Percentiles rank a stretch among this genome's conserved stretches.
Conservation (phyloP, 768 basidiomycete species). For the Tricholoma flavovirens region DNA sequence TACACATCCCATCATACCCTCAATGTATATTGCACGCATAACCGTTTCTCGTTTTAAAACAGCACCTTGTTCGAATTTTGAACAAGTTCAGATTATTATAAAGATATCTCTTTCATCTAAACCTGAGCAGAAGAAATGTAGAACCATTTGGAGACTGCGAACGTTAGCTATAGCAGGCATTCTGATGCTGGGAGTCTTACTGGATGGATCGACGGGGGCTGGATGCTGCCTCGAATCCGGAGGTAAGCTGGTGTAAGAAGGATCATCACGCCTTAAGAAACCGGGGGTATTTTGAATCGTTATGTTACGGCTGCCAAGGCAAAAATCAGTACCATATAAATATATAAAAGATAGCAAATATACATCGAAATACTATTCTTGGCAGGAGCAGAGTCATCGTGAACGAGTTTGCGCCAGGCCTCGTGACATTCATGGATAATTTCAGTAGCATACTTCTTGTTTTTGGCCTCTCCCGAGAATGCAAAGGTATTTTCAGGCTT, state of each 20-base stretch:
- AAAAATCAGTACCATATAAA: slow-evolving; percentile 3
- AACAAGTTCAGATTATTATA: not conserved
- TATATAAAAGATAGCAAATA: slow-evolving; percentile 22
- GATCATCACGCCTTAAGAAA: slow-evolving; percentile 56
- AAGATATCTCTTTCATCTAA: slow-evolving; percentile 23
- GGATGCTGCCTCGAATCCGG: slow-evolving; percentile 77
- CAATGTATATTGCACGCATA: slow-evolving; percentile 9
- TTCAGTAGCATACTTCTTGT: slow-evolving; percentile 98
- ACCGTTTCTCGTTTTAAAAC: not conserved
- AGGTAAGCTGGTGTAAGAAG: slow-evolving; percentile 60
- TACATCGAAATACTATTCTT: slow-evolving; percentile 88
- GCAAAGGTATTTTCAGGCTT: slow-evolving; percentile 98
- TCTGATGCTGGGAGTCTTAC: slow-evolving; percentile 38
- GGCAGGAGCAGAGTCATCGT: slow-evolving; percentile 63
- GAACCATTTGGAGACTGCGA: slow-evolving; percentile 85
- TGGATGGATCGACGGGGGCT: slow-evolving; percentile 85
- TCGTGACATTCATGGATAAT: slow-evolving; percentile 99
- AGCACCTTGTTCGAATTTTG: not conserved
- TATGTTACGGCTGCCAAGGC: slow-evolving; percentile 63
- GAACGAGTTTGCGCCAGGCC: slow-evolving; percentile 92
- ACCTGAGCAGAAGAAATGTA: slow-evolving; percentile 88
- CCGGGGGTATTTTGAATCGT: slow-evolving; percentile 73
- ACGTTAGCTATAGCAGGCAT: slow-evolving; percentile 4
- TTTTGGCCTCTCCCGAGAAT: slow-evolving; percentile 99
- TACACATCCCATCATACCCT: slow-evolving; percentile 9